Conservation (phyloP, 768 basidiomycete species). For the Fistulinella prunicolor region DNA sequence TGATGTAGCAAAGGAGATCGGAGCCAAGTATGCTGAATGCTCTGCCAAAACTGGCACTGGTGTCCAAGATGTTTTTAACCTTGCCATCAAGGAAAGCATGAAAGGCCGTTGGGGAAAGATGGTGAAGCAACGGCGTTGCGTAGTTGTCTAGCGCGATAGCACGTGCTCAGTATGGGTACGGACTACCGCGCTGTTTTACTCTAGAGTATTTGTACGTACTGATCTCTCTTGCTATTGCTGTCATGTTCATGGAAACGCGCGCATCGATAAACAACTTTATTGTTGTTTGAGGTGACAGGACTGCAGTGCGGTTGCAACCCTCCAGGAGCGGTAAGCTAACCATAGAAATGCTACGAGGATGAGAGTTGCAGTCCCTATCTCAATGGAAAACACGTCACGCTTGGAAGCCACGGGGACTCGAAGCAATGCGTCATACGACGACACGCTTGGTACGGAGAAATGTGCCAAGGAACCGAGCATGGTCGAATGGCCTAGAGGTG, state of each 20-base stretch:
- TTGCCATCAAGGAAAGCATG: slow-evolving; percentile 88
- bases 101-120: slow-evolving; percentile 73
- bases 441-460: slow-evolving; percentile 16
- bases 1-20: slow-evolving; percentile 87
- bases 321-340: slow-evolving; percentile 28
- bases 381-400: slow-evolving; percentile 31
- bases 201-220: slow-evolving; percentile 31
- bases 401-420: slow-evolving; percentile 36
- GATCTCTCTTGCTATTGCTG: slow-evolving; percentile 26
- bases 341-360: slow-evolving; percentile 35
- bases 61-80: slow-evolving; percentile 88
- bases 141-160: slow-evolving; percentile 42
- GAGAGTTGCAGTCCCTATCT: slow-evolving; percentile 34
- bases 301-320: slow-evolving; percentile 20
- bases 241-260: slow-evolving; percentile 6
- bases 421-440: slow-evolving; percentile 8
- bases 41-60: slow-evolving; percentile 89
- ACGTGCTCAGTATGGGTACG: slow-evolving; percentile 5
- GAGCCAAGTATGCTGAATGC: slow-evolving; percentile 91
- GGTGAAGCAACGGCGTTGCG: slow-evolving; percentile 67
- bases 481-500: slow-evolving; percentile 20
- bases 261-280: slow-evolving; percentile 11
- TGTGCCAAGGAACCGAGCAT: slow-evolving; percentile 17
- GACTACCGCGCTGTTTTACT: slow-evolving; percentile 8
- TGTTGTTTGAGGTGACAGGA: slow-evolving; percentile 25